A percentile compares a stretch with the other conserved stretches of the same genome.
These are phyloP conservation scores for Stephania japonica DNA, from an alignment of 164 flowering plant species.

Conservation along the genomic window DNA sequence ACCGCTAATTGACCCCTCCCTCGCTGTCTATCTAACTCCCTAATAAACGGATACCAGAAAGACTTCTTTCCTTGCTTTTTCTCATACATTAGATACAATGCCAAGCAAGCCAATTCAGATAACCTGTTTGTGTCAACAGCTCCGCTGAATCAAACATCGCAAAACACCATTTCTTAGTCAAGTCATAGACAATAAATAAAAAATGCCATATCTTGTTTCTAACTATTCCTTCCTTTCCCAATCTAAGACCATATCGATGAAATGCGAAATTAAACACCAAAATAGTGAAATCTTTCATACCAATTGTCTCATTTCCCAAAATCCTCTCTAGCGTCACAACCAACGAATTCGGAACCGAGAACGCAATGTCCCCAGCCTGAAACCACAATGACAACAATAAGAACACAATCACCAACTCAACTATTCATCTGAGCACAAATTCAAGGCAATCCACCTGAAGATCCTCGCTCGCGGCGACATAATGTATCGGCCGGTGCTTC, in stretches of 20 bases:
- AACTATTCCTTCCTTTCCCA: too few species aligned
- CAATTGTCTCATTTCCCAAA: slow-evolving; percentile 84
- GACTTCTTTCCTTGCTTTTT: slow-evolving; percentile 98
- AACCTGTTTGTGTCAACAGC: slow-evolving; percentile 86
- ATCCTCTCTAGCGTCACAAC: slow-evolving; percentile 96
- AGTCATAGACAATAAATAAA: background rate
- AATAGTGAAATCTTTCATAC: slow-evolving; percentile 26
- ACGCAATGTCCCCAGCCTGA: slow-evolving; percentile 84
- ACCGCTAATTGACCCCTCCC: slow-evolving; percentile 97
- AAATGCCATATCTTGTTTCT: too few species aligned
- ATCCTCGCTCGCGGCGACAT: slow-evolving; percentile 88
- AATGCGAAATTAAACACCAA: background rate
- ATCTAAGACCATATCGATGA: background rate
- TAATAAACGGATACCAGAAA: slow-evolving; percentile 92
- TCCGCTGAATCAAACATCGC: slow-evolving; percentile 57
- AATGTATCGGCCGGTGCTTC: slow-evolving; percentile 61
- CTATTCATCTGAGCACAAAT: too few species aligned
- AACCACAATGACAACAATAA: background rate
- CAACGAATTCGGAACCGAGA: slow-evolving; percentile 82
- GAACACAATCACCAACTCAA: background rate
- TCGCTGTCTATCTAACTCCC: slow-evolving; percentile 96
- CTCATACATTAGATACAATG: slow-evolving; percentile 96
- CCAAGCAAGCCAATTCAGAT: slow-evolving; percentile 96
- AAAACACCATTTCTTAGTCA: background rate
- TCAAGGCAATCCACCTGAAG: slow-evolving; percentile 53